phyloP scores from a whole-genome alignment of 306 rosid genomes.

The Dryas alaskensis region DNA sequence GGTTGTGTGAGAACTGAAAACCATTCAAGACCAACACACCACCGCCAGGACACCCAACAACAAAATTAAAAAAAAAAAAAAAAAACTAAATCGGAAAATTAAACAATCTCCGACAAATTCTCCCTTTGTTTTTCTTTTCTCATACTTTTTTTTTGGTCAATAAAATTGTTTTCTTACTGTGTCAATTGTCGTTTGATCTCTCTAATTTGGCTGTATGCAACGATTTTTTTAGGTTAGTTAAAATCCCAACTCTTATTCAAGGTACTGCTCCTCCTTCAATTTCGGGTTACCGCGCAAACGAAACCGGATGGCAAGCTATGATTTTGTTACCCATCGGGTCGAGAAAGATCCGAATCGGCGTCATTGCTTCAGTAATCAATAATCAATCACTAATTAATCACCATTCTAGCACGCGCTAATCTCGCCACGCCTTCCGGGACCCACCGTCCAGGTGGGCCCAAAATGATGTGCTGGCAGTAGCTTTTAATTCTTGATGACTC shows the following conservation, averaged over 20 bases:
- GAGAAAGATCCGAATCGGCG: not conserved
- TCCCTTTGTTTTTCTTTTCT: conserved; percentile 7
- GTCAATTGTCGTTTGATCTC: not conserved
- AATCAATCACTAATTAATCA: no score
- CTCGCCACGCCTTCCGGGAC: no score
- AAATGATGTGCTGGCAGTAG: not conserved
- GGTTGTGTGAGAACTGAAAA: conserved; percentile 11
- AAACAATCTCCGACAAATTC: conserved; percentile 1
- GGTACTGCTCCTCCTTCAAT: conserved; percentile 31
- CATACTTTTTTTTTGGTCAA: not conserved
- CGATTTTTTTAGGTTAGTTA: conserved; percentile 18
- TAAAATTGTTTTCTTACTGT: no score
- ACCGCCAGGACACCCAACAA: conserved; percentile 11
- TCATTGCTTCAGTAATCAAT: no score
- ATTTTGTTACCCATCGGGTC: not conserved
- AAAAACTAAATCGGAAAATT: not conserved
- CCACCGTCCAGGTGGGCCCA: not conserved
- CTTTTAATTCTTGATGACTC: not conserved
- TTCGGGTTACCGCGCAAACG: conserved; percentile 62
- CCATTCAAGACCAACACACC: conserved; percentile 19
- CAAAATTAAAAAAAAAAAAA: conserved; percentile 3
- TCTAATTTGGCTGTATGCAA: conserved; percentile 8
- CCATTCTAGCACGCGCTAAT: no score
- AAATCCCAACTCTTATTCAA: conserved; percentile 32
- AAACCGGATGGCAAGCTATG: conserved; percentile 11